Base-by-base conservation (phyloP, 1,284 basidiomycete genomes). In the Cystobasidium slooffiae region DNA sequence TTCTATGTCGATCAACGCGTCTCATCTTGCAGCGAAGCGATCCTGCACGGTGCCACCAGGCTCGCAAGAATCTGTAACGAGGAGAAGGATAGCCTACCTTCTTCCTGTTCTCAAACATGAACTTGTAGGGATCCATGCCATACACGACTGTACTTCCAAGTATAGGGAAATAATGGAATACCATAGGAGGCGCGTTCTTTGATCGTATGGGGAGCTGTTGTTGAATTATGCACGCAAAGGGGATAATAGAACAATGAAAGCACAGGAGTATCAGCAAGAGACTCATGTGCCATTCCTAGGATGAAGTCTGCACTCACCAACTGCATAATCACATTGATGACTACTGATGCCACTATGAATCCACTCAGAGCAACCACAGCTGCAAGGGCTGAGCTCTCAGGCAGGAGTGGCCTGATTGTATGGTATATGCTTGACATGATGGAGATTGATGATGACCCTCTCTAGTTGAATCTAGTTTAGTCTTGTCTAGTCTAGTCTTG, bases 91-190 rank as follows among this genome's bases (percentile, higher is more conserved):
- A 49, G 20, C 76, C 53, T 31, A 93, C 94, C 88, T 95, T 96
- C 78, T 92, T 90, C 75, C 90, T 87, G 81, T 88, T 90, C 56
- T 86, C 84, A 73, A 88, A 87, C 80, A 92, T 86, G 83, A 93
- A 93, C 75, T 85, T 87, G 81, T 92, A 86, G 1, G 91, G 91
- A 81, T 93, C 90, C 79, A 91, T 88, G 24, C 91, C 91, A 77
- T 93, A 93, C 58, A 84, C 77, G 52, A 84, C 85, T 1, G 91
- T 89, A 39, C 89, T 91, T 12, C 91, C 91, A 76, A 93, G 85
- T 82, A 89, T 85, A 20, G 91, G 91, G 75, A 93, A 84, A 80
- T 86, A 86, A 82, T 92, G 89, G 84, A 92, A 93, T 16, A 93
- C 91, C 59, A 90, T 83, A 0, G 91, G 91, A 5, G 91, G 91